Evolutionary conservation across 2,329 filamentous ascomycete species (phyloP), one percentile per base, ranked within the genome.

Genomic region (Aspergillus pseudoterreus): DNA sequence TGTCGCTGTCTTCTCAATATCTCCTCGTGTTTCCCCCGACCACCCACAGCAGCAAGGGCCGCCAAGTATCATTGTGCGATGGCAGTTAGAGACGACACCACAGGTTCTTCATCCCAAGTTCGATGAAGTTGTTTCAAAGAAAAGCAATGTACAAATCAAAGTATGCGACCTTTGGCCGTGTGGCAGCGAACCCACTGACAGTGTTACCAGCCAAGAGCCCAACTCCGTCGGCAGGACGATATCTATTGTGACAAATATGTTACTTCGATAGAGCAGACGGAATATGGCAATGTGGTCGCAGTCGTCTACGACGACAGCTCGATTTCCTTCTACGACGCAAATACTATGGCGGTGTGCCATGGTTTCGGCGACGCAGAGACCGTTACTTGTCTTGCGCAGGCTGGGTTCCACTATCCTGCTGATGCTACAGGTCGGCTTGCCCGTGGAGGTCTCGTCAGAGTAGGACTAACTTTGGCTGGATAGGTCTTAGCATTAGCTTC

Each of bases 271-370:
- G 81, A 86, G 43, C 75, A 83, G 2, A 77, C 88, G 15, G 86
- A 87, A 60, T 83, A 86, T 53, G 87, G 88, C 45, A 90, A 84
- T 52, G 78, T 87, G 2, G 57, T 96, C 2, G 84, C 86, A 27
- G 77, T 96, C 52, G 80, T 81, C 22, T 89, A 89, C 60, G 88
- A 88, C 55, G 91, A 96, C 65, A 89, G 92, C 10, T 87, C 84
- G 0, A 77, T 95, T 3, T 86, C 94, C 59, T 89, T 92, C 68
- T 83, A 89, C 50, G 88, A 95, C 63, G 82, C 90, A 10, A 78
- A 81, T 44, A 88, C 83, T 0, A 86, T 95, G 80, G 78, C 83
- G 4, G 79, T 85, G 48, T 75, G 92, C 1, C 84, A 82, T 56
- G 79, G 81, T 4, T 81, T 86, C 50, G 78, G 80, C 24, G 86